phyloP scores from a whole-genome alignment of 139 green algal species.

The Auxenochlorella protothecoides region DNA sequence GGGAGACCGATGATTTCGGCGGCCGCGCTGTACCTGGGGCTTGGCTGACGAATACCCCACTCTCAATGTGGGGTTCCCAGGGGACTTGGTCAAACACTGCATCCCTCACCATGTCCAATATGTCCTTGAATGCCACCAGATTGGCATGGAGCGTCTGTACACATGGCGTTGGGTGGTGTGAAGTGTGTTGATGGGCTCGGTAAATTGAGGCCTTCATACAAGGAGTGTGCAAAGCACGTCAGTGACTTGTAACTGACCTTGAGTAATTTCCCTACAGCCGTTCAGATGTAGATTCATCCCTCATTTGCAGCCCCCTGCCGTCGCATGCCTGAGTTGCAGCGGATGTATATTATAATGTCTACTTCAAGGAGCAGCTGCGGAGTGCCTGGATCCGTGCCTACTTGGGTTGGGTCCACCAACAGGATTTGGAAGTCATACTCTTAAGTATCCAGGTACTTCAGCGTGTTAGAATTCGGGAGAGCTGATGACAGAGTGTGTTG shows the following conservation, averaged over 20 bases:
- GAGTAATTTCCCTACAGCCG: too few species aligned
- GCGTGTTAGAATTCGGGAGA: neutral
- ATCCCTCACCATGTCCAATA: slow-evolving; percentile 58
- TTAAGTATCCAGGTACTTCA: slow-evolving; percentile 23
- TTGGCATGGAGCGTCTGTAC: slow-evolving; percentile 23
- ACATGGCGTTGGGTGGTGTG: neutral
- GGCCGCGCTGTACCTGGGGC: slow-evolving; percentile 8
- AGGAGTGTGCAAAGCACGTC: too few species aligned
- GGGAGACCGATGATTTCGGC: neutral
- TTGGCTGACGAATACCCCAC: slow-evolving; percentile 52
- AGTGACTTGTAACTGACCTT: too few species aligned
- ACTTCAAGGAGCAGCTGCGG: slow-evolving; percentile 56
- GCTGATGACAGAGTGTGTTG: neutral
- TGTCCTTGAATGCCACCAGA: slow-evolving; percentile 20
- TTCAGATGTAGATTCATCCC: too few species aligned
- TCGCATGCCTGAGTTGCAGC: slow-evolving; percentile 70
- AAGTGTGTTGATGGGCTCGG: too few species aligned
- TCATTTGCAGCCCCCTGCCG: too few species aligned
- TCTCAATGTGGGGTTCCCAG: slow-evolving; percentile 83
- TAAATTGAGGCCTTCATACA: too few species aligned
- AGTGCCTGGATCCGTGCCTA: slow-evolving; percentile 39
- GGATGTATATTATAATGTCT: slow-evolving; percentile 81
- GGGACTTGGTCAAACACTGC: slow-evolving; percentile 93
- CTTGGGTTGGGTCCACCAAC: slow-evolving; percentile 75
- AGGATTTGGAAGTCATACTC: slow-evolving; percentile 50